Conservation (phyloP, 768 basidiomycete genomes). For the Serpula lacrymans region DNA sequence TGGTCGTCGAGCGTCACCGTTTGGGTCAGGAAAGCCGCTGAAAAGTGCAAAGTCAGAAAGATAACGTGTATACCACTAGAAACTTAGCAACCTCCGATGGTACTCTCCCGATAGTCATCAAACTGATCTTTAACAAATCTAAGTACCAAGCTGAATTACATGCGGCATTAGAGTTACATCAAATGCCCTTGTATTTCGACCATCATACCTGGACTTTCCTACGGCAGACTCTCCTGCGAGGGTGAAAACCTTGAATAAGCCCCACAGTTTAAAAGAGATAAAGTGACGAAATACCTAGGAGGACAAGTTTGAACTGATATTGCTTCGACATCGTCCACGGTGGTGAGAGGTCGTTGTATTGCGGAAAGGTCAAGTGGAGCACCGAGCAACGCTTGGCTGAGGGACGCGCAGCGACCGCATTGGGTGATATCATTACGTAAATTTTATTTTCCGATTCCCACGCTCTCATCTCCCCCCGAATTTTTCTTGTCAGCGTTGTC, state of each 20-base stretch:
- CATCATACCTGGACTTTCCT: slow-evolving; percentile 83
- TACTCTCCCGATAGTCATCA: slow-evolving; percentile 93
- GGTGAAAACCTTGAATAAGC: not conserved
- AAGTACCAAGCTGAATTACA: slow-evolving; percentile 85
- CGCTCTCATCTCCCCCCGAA: slow-evolving; percentile 8
- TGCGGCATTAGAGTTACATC: slow-evolving; percentile 23
- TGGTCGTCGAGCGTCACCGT: slow-evolving; percentile 88
- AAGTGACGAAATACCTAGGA: slow-evolving; percentile 63
- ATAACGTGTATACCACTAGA: not conserved
- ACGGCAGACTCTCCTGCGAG: slow-evolving; percentile 90
- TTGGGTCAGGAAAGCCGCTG: slow-evolving; percentile 98
- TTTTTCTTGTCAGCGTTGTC: not conserved
- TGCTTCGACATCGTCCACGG: slow-evolving; percentile 82
- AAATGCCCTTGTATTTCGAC: slow-evolving; percentile 12
- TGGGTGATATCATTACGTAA: slow-evolving; percentile 22
- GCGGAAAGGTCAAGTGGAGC: slow-evolving; percentile 15
- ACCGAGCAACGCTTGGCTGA: slow-evolving; percentile 11
- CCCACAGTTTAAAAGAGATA: not conserved
- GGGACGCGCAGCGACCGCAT: slow-evolving; percentile 12
- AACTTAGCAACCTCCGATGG: slow-evolving; percentile 81
- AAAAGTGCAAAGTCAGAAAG: slow-evolving; percentile 17
- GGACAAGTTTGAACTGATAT: slow-evolving; percentile 94
- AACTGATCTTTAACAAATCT: slow-evolving; percentile 97
- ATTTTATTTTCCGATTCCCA: slow-evolving; percentile 15
- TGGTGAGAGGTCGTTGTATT: slow-evolving; percentile 25